A percentile compares a stretch with the other conserved stretches of the same genome.
phyloP scores from a whole-genome alignment of 1,284 basidiomycete species.

The Cryptococcus wingfieldii region DNA sequence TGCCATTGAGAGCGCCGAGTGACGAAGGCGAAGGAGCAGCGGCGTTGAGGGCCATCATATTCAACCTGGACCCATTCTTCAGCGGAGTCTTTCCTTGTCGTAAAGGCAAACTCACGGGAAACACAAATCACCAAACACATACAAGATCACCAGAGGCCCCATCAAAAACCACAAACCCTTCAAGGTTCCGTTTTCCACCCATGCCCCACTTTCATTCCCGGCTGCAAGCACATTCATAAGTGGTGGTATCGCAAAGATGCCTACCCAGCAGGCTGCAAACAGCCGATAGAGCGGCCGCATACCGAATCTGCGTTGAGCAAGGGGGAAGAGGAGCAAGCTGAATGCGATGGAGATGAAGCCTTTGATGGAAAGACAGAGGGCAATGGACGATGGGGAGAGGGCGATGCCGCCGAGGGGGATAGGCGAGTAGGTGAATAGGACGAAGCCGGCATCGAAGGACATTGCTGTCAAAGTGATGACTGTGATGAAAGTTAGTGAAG shows the following conservation, averaged over 20 bases:
- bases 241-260: slow-evolving; percentile 13
- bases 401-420: slow-evolving; percentile 22
- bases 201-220: background rate
- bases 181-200: slow-evolving; percentile 15
- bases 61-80: slow-evolving; percentile 1
- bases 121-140: slow-evolving; percentile 19
- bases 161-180: slow-evolving; percentile 18
- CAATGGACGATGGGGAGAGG: slow-evolving; percentile 15
- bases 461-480: slow-evolving; percentile 27
- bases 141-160: slow-evolving; percentile 18
- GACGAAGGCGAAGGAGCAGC: slow-evolving; percentile 7
- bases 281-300: slow-evolving; percentile 12
- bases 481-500: background rate
- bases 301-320: slow-evolving; percentile 13
- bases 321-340: slow-evolving; percentile 17
- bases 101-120: slow-evolving; percentile 16
- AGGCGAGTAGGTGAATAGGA: slow-evolving; percentile 31
- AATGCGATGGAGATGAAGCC: slow-evolving; percentile 18
- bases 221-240: slow-evolving; percentile 19
- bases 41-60: slow-evolving; percentile 14
- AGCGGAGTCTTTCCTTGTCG: background rate
- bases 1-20: slow-evolving; percentile 21
- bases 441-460: slow-evolving; percentile 31
- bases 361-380: slow-evolving; percentile 16
- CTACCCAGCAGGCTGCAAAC: slow-evolving; percentile 18